A percentile compares a stretch with the other conserved stretches of the same genome.
Conservation (phyloP, 1,284 basidiomycete species). For the Cutaneotrichosporon cutaneum region DNA sequence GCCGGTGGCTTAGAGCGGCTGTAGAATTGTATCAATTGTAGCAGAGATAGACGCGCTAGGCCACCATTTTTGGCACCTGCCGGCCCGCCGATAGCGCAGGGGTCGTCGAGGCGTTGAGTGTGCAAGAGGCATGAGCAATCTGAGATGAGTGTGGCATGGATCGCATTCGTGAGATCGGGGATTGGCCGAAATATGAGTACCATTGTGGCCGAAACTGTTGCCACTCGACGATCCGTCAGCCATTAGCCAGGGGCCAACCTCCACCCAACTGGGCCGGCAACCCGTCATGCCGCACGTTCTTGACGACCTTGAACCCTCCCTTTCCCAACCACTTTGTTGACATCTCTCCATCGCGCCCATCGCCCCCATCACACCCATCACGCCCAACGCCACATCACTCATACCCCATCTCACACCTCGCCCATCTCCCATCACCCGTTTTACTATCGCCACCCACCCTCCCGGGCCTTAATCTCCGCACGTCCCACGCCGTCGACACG, state of each 20-base stretch:
- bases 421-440: not conserved
- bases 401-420: not conserved
- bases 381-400: not conserved
- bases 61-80: not conserved
- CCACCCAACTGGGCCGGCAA: not conserved
- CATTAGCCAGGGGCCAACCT: not conserved
- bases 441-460: not conserved
- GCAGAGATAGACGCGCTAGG: not conserved
- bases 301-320: not conserved
- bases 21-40: not conserved
- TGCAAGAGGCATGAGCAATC: not conserved
- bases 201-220: conserved; percentile 2
- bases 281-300: conserved; percentile 2
- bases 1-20: not conserved
- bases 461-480: not conserved
- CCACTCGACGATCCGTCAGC: not conserved
- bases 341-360: not conserved
- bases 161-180: not conserved
- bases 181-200: not conserved
- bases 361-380: not conserved
- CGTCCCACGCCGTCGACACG: not conserved
- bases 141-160: not conserved
- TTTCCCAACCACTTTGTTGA: conserved; percentile 4
- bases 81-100: not conserved
- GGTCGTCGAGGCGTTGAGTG: not conserved